Percentiles rank a stretch among this genome's conserved stretches.
Evolutionary conservation across 2,329 filamentous ascomycete species (phyloP).

Genomic region (Phialophora expanda): DNA sequence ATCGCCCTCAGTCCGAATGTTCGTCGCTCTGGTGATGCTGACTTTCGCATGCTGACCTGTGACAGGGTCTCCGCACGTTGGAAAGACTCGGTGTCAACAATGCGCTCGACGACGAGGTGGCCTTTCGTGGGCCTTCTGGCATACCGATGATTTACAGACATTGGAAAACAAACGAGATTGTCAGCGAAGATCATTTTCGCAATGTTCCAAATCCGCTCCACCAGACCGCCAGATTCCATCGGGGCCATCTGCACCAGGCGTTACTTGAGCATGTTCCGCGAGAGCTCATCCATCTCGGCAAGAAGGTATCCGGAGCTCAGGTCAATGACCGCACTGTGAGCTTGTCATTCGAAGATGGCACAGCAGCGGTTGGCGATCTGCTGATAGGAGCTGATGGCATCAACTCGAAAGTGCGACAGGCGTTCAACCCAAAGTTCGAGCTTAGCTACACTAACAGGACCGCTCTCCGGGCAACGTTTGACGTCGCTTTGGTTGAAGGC

Average conservation of each 20-base stretch:
- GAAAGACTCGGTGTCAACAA: slow-evolving; percentile 56
- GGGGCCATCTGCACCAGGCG: slow-evolving; percentile 57
- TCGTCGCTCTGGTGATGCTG: slow-evolving; percentile 20
- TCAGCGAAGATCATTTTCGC: slow-evolving; percentile 52
- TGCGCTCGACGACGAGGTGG: slow-evolving; percentile 51
- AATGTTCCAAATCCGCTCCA: slow-evolving; percentile 48
- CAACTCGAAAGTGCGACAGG: slow-evolving; percentile 49
- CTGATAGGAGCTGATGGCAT: slow-evolving; percentile 62
- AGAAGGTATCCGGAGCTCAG: slow-evolving; percentile 49
- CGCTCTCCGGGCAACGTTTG: slow-evolving; percentile 54
- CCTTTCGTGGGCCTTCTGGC: slow-evolving; percentile 50
- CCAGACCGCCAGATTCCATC: slow-evolving; percentile 54
- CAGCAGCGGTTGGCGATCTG: slow-evolving; percentile 52
- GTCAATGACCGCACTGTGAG: slow-evolving; percentile 43
- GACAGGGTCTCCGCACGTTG: slow-evolving; percentile 51
- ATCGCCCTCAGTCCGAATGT: slow-evolving; percentile 60
- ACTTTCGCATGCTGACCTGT: neutral
- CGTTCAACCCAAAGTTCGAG: slow-evolving; percentile 52
- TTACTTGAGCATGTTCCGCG: slow-evolving; percentile 54
- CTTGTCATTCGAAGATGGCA: slow-evolving; percentile 57
- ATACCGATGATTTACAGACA: slow-evolving; percentile 57
- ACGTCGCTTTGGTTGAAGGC: slow-evolving; percentile 48
- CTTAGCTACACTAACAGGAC: slow-evolving; percentile 54
- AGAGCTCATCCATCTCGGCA: slow-evolving; percentile 52
- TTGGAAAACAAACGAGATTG: slow-evolving; percentile 41